Evolutionary conservation across 2,329 filamentous ascomycete genomes (phyloP).

Genomic region (Ploettnerulaceae sp.): DNA sequence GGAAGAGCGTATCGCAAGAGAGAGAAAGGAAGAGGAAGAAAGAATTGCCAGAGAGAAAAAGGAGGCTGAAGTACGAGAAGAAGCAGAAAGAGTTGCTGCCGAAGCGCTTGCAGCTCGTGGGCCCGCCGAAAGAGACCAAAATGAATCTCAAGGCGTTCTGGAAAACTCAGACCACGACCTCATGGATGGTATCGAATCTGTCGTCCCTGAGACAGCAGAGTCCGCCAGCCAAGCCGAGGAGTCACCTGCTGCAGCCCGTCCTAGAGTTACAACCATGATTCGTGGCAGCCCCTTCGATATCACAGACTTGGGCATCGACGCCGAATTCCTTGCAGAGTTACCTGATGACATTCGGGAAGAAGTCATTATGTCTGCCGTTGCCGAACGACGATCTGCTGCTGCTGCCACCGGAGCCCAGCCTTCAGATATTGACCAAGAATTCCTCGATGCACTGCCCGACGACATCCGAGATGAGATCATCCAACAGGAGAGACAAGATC

Average conservation of each 20-base stretch:
- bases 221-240: constrained; percentile 35
- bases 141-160: constrained; percentile 33
- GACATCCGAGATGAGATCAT: constrained; percentile 88
- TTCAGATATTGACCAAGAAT: constrained; percentile 85
- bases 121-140: constrained; percentile 43
- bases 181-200: constrained; percentile 75
- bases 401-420: constrained; percentile 66
- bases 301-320: constrained; percentile 88
- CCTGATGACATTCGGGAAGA: constrained; percentile 95
- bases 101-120: constrained; percentile 46
- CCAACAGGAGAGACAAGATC: constrained; percentile 83
- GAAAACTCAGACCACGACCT: constrained; percentile 25
- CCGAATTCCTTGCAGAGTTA: constrained; percentile 92
- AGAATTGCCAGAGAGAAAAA: constrained; percentile 61
- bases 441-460: constrained; percentile 84
- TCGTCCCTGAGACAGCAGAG: constrained; percentile 32
- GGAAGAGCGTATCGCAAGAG: constrained; percentile 59
- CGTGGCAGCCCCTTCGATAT: constrained; percentile 87
- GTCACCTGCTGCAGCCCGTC: constrained; percentile 44
- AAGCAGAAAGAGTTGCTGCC: constrained; percentile 51
- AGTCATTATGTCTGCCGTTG: constrained; percentile 87
- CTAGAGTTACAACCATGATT: constrained; percentile 76
- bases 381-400: constrained; percentile 74
- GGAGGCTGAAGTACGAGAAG: constrained; percentile 64
- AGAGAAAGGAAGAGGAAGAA: constrained; percentile 69